A percentile compares a stretch with the other conserved stretches of the same genome.
Conservation (phyloP, 2,329 filamentous ascomycete genomes). For the Paraphaeosphaeria sporulosa region DNA sequence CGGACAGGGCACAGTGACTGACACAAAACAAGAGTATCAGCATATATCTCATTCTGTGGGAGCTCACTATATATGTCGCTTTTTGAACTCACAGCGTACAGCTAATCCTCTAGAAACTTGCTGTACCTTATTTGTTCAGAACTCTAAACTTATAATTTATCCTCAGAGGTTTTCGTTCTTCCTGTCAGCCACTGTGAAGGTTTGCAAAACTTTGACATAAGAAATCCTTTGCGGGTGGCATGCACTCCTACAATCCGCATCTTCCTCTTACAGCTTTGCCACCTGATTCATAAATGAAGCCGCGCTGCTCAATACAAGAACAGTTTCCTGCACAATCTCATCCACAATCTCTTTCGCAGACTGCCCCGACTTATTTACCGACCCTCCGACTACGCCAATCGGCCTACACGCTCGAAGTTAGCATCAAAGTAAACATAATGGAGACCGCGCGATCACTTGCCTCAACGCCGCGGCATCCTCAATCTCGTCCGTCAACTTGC, state of each 20-base stretch:
- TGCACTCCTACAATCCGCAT: background rate
- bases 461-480: conserved; percentile 34
- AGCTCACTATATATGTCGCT: too few species aligned
- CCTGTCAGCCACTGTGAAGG: too few species aligned
- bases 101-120: too few species aligned
- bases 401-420: background rate
- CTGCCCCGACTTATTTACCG: background rate
- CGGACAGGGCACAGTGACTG: too few species aligned
- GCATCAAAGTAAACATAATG: background rate
- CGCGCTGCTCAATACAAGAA: background rate
- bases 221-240: too few species aligned
- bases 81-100: too few species aligned
- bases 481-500: conserved; percentile 40
- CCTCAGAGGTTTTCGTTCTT: too few species aligned
- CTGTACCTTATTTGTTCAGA: too few species aligned
- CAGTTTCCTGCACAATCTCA: background rate
- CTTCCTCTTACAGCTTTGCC: background rate
- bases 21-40: too few species aligned
- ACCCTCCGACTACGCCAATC: conserved; percentile 7
- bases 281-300: background rate
- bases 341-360: background rate
- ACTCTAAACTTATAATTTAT: too few species aligned
- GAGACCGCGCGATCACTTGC: conserved; percentile 17
- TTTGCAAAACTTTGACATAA: too few species aligned
- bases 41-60: too few species aligned